Evolutionary conservation across 2,329 filamentous ascomycete genomes (phyloP).

Genomic region (Cladophialophora bantiana): DNA sequence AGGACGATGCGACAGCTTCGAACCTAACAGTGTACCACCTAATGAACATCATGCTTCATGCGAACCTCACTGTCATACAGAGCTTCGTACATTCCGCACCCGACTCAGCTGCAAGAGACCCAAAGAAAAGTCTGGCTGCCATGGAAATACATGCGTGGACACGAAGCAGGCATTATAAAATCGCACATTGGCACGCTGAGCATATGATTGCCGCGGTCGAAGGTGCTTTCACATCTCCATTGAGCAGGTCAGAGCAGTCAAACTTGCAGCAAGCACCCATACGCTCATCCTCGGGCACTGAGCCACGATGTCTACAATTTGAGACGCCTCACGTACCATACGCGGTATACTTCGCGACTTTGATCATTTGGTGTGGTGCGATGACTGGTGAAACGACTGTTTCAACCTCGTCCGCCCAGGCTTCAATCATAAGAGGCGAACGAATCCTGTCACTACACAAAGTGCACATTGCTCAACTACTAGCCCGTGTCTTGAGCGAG

Average conservation of each 20-base stretch:
- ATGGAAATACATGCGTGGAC: slow-evolving; percentile 23
- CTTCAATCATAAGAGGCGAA: slow-evolving; percentile 21
- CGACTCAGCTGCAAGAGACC: slow-evolving; percentile 22
- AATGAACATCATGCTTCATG: slow-evolving; percentile 30
- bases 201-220: slow-evolving; percentile 23
- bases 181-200: slow-evolving; percentile 29
- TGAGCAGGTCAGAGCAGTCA: slow-evolving; percentile 1
- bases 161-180: slow-evolving; percentile 19
- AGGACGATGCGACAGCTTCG: not conserved
- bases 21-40: slow-evolving; percentile 24
- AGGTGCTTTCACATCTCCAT: slow-evolving; percentile 8
- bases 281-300: slow-evolving; percentile 12
- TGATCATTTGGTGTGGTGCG: slow-evolving; percentile 27
- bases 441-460: slow-evolving; percentile 25
- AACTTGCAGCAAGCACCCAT: slow-evolving; percentile 1
- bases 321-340: slow-evolving; percentile 30
- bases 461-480: slow-evolving; percentile 28
- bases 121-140: slow-evolving; percentile 21
- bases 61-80: slow-evolving; percentile 26
- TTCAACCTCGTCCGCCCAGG: slow-evolving; percentile 16
- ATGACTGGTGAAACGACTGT: not conserved
- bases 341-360: slow-evolving; percentile 25
- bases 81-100: slow-evolving; percentile 29
- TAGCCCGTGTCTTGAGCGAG: slow-evolving; percentile 26
- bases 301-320: slow-evolving; percentile 19